Evolutionary conservation across 768 basidiomycete species (phyloP).

Genomic region (Hebeloma cylindrosporum): DNA sequence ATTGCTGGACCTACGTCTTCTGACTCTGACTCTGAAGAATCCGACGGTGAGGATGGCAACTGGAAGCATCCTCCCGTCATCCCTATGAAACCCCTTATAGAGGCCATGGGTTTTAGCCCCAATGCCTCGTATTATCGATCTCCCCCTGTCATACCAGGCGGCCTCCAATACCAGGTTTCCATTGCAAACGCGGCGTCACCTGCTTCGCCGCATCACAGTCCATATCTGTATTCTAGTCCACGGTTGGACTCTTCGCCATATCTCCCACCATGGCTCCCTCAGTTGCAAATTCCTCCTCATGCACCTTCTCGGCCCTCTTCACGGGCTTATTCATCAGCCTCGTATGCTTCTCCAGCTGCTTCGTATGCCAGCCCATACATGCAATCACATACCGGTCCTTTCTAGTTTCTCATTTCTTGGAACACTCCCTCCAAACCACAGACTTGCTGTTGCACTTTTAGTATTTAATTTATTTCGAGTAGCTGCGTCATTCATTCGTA

Average conservation of each 20-base stretch:
- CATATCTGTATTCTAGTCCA: conserved; percentile 29
- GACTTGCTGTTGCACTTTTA: background rate
- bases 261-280: conserved; percentile 32
- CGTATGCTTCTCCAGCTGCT: background rate
- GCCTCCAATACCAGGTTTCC: conserved; percentile 19
- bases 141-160: conserved; percentile 26
- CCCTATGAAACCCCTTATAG: conserved; percentile 32
- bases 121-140: conserved; percentile 18
- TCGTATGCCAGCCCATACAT: conserved; percentile 24
- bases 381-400: conserved; percentile 21
- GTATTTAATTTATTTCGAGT: conserved; percentile 3
- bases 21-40: conserved; percentile 23
- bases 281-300: conserved; percentile 15
- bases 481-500: no score
- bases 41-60: conserved; percentile 29
- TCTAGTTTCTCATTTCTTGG: conserved; percentile 13
- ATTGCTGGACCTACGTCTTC: conserved; percentile 14
- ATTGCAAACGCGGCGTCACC: conserved; percentile 21
- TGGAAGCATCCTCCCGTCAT: conserved; percentile 36
- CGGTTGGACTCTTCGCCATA: conserved; percentile 30
- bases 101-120: conserved; percentile 28
- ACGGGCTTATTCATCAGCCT: conserved; percentile 11
- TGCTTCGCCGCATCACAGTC: conserved; percentile 22
- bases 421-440: background rate
- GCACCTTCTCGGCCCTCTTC: conserved; percentile 21